Base-by-base conservation (phyloP, 768 basidiomycete genomes). In the Mycena crocata region DNA sequence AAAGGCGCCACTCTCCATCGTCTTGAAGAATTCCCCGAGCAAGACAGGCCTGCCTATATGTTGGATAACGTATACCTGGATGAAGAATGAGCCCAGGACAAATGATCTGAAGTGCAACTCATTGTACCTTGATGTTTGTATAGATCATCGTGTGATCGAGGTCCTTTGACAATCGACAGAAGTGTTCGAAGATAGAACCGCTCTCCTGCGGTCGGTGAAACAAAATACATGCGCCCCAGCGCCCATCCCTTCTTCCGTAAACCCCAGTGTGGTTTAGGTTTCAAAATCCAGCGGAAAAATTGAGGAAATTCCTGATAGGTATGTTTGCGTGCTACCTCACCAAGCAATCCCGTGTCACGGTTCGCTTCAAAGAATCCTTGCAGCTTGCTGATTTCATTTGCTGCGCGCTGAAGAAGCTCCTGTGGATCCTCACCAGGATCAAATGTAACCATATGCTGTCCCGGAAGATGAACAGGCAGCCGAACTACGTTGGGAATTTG, bases 381-480 rank as follows among this genome's bases (percentile, higher is more conserved):
- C 12, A 49, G 17, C 13, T 32, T 32, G 26, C 28, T 49, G 26
- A 31, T 19, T 21, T 52, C 51, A 13, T n/a, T 10, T 5, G 31
- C 51, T n/a, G 51, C 51, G 3, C 34, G 51, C 51, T 52, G 21
- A 13, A 52, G 34, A 5, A 52, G 21, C 23, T 34, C 34, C 21
- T 34, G 4, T 23, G 51, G 21, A 24, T 75, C 72, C 3, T 82
- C 74, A 17, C 72, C 57, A 21, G 75, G 71, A 58, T 81, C 64
- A 55, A 79, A 85, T 3, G 64, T 51, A 0, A 87, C 77, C 55
- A 73, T 67, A 13, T 87, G 83, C 19, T 84, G 71, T n/a, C 75
- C 71, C 4, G 73, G 67, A 15, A 85, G 74, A 67, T 87, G 86
- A 13, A 87, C 75, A 13, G 76, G 80, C 3, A 87, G 76, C 0